These are phyloP conservation scores for Debaryomycetaceae sp. DNA, from an alignment of 1,139 yeast genomes.

Conservation along the genomic window DNA sequence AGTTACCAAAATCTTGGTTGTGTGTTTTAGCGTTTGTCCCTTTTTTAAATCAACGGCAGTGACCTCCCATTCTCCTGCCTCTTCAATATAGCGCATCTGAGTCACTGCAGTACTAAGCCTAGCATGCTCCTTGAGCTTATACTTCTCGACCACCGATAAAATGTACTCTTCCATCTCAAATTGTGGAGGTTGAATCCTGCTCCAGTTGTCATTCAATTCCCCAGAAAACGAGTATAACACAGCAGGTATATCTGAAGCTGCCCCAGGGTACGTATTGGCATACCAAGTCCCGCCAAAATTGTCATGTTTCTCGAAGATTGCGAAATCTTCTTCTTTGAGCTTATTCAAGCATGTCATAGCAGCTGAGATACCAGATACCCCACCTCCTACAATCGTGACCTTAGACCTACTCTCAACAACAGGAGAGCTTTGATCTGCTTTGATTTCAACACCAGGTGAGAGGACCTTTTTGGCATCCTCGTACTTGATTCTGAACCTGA, in stretches of 20 bases:
- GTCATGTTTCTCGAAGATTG: conserved; percentile 42
- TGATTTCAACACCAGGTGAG: conserved; percentile 17
- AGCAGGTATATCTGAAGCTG: conserved; percentile 52
- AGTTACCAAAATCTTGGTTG: conserved; percentile 27
- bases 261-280: conserved; percentile 53
- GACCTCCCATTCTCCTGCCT: conserved; percentile 35
- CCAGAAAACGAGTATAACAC: conserved; percentile 44
- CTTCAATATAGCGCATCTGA: conserved; percentile 28
- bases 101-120: conserved; percentile 29
- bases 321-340: conserved; percentile 31
- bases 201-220: conserved; percentile 44
- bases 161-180: conserved; percentile 48
- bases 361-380: conserved; percentile 44
- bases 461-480: conserved; percentile 28
- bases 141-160: conserved; percentile 33
- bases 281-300: conserved; percentile 56
- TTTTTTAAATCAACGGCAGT: conserved; percentile 29
- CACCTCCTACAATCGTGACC: conserved; percentile 46
- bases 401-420: conserved; percentile 22
- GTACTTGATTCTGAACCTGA: conserved; percentile 25
- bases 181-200: conserved; percentile 46
- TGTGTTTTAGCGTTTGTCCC: conserved; percentile 28
- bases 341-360: conserved; percentile 29
- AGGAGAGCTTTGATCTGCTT: conserved; percentile 18
- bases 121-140: conserved; percentile 28